phyloP scores from a whole-genome alignment of 192 early-diverging fungal species.

The Chytriomyces sp. region DNA sequence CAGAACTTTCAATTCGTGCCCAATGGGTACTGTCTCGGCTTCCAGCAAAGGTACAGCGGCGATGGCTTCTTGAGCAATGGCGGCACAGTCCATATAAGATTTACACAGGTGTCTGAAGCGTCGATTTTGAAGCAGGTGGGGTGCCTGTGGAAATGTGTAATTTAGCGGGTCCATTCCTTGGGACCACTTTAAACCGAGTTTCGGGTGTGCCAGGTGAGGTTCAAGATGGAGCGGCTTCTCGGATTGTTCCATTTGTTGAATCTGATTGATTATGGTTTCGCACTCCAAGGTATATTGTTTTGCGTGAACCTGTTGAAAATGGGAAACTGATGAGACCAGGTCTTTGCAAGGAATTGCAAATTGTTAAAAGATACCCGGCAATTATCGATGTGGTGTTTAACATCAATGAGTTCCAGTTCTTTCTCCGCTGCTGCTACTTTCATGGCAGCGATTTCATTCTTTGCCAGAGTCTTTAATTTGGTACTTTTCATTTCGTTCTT shows the following conservation, averaged over 20 bases:
- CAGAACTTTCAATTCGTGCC: neutral
- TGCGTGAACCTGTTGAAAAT: neutral
- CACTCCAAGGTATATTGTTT: slow-evolving; percentile 4
- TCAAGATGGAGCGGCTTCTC: neutral
- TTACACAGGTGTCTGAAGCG: neutral
- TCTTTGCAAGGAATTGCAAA: too few relatives aligned
- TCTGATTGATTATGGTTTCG: neutral
- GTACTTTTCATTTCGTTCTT: slow-evolving; percentile 17
- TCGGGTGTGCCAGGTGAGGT: slow-evolving; percentile 11
- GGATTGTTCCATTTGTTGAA: slow-evolving; percentile 6
- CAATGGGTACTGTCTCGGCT: neutral
- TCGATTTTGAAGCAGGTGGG: slow-evolving; percentile 12
- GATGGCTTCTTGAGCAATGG: neutral
- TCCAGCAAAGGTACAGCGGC: neutral
- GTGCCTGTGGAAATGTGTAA: slow-evolving; percentile 1
- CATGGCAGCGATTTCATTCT: slow-evolving; percentile 20
- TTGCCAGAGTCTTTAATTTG: slow-evolving; percentile 15
- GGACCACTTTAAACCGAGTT: neutral
- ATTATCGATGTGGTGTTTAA: neutral
- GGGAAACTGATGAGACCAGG: neutral
- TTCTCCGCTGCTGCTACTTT: neutral
- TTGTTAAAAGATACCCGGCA: slow-evolving; percentile 19
- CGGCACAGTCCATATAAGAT: neutral
- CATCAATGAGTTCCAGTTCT: slow-evolving; percentile 8
- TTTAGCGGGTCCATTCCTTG: slow-evolving; percentile 12